Evolutionary conservation across 371 early-diverging fungal genomes (phyloP).

Genomic region (Rhizopus delemar): DNA sequence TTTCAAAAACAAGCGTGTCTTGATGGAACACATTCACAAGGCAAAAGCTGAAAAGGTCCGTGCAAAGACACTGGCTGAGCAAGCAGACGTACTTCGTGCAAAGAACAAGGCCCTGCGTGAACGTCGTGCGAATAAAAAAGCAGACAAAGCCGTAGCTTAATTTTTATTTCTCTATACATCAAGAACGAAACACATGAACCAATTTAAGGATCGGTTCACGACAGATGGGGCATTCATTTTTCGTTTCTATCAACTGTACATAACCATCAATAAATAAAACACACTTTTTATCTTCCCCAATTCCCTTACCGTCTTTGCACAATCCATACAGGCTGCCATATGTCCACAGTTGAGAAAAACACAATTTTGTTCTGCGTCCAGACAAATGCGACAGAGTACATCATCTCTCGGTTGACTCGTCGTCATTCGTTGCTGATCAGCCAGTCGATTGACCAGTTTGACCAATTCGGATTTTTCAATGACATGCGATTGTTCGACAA

Average conservation of each 20-base stretch:
- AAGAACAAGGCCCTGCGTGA: constrained; percentile 96
- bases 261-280: not conserved
- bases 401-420: constrained; percentile 23
- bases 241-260: constrained; percentile 45
- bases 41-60: constrained; percentile 99
- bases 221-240: constrained; percentile 68
- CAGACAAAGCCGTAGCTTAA: constrained; percentile 45
- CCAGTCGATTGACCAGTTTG: constrained; percentile 41
- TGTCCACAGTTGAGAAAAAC: constrained; percentile 64
- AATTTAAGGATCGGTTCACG: constrained; percentile 55
- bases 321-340: constrained; percentile 64
- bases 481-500: constrained; percentile 51
- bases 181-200: constrained; percentile 51
- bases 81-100: constrained; percentile 97
- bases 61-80: constrained; percentile 93
- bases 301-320: constrained; percentile 52
- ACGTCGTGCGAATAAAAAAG: constrained; percentile 91
- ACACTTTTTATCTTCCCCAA: not conserved
- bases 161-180: not conserved
- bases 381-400: constrained; percentile 58
- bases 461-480: constrained; percentile 60
- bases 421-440: constrained; percentile 38
- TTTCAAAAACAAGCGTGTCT: constrained; percentile 99
- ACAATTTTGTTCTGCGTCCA: constrained; percentile 62
- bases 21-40: constrained; percentile 99